Conservation (phyloP, 345 rosid genomes). For the Luvunga scandens region DNA sequence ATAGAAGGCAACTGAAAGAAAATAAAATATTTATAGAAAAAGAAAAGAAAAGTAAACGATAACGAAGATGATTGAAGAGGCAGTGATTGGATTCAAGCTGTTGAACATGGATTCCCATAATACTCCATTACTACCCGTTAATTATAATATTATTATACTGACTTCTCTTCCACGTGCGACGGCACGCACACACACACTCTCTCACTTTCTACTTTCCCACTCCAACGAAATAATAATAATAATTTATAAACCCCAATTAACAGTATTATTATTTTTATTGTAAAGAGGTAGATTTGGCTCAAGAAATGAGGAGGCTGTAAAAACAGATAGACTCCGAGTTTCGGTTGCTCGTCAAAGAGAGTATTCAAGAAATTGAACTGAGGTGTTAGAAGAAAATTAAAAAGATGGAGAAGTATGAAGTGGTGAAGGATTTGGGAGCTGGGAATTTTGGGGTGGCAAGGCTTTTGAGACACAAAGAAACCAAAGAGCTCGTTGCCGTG, state of each 20-base stretch:
- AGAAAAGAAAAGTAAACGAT: neutral
- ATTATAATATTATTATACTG: neutral
- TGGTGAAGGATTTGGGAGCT: slow-evolving; percentile 79
- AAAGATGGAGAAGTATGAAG: slow-evolving; percentile 74
- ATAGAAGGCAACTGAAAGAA: too few relatives aligned
- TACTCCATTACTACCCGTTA: neutral
- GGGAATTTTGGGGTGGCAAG: slow-evolving; percentile 93
- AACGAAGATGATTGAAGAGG: neutral
- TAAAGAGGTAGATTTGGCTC: neutral
- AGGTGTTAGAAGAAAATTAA: neutral
- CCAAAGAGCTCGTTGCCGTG: slow-evolving; percentile 87
- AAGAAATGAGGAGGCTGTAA: neutral
- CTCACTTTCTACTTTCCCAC: slow-evolving; percentile 5
- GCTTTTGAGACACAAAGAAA: slow-evolving; percentile 72
- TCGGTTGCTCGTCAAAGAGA: neutral
- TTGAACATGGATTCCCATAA: slow-evolving; percentile 16
- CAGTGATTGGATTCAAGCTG: slow-evolving; percentile 28
- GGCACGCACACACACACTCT: neutral
- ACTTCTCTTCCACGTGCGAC: slow-evolving; percentile 19
- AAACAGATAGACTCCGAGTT: neutral
- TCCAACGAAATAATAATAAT: neutral
- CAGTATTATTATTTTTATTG: neutral
- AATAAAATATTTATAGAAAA: neutral
- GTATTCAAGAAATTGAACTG: neutral
- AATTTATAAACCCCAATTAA: too few relatives aligned